Evolutionary conservation across 2,329 filamentous ascomycete genomes (phyloP).

Genomic region (Leptosphaerulina australis): DNA sequence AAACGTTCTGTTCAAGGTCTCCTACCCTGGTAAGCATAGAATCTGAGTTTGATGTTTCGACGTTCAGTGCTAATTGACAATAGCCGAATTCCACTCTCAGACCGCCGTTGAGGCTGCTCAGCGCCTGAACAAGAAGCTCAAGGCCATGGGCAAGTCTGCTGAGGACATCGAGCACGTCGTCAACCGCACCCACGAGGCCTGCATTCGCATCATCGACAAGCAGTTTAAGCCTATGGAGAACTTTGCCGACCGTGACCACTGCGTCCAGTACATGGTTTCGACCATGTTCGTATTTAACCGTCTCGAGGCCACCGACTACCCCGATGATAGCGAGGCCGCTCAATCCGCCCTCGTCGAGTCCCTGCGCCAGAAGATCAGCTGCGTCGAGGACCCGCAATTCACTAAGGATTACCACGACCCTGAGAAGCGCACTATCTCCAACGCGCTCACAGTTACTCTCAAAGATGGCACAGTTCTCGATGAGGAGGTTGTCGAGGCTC

Average conservation of each 20-base stretch:
- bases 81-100: slow-evolving; percentile 96
- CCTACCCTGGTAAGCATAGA: slow-evolving; percentile 77
- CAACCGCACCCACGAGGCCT: slow-evolving; percentile 97
- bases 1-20: slow-evolving; percentile 99
- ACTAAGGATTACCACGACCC: slow-evolving; percentile 96
- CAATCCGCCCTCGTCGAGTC: slow-evolving; percentile 88
- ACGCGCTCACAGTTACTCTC: slow-evolving; percentile 91
- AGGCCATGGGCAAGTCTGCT: slow-evolving; percentile 84
- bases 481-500: slow-evolving; percentile 91
- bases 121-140: slow-evolving; percentile 83
- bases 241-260: slow-evolving; percentile 99
- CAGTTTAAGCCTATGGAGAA: slow-evolving; percentile 99
- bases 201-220: slow-evolving; percentile 99
- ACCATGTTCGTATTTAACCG: slow-evolving; percentile 96
- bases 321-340: slow-evolving; percentile 88
- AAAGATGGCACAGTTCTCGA: slow-evolving; percentile 92
- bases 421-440: slow-evolving; percentile 91
- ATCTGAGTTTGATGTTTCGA: background rate
- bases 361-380: slow-evolving; percentile 90
- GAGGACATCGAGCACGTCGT: slow-evolving; percentile 88
- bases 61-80: slow-evolving; percentile 29
- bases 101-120: slow-evolving; percentile 95
- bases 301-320: slow-evolving; percentile 91
- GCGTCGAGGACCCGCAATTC: slow-evolving; percentile 94
- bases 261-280: slow-evolving; percentile 96